Evolutionary conservation across 768 basidiomycete species (phyloP).

Genomic region (Suillus clintonianus): DNA sequence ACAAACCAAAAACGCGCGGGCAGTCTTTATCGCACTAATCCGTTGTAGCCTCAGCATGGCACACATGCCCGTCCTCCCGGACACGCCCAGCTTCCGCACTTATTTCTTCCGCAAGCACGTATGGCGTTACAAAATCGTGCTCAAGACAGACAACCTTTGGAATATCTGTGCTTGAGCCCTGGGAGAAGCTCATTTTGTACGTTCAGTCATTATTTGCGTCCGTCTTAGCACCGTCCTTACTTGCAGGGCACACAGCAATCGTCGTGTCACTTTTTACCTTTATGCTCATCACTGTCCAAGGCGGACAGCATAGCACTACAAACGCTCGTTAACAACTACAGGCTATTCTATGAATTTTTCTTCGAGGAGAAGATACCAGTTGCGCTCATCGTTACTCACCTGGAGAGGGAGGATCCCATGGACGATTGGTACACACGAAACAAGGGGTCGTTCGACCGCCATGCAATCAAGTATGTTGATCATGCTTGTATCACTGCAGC

Average conservation of each 20-base stretch:
- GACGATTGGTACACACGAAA: constrained; percentile 24
- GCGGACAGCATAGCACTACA: constrained; percentile 24
- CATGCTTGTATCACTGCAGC: constrained; percentile 12
- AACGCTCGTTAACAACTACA: constrained; percentile 29
- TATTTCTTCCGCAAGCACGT: constrained; percentile 33
- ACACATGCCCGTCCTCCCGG: neutral
- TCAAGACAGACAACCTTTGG: constrained; percentile 64
- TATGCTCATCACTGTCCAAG: constrained; percentile 46
- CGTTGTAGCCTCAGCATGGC: neutral
- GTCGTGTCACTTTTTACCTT: constrained; percentile 40
- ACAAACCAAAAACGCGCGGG: no score
- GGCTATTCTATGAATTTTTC: constrained; percentile 40
- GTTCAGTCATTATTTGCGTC: constrained; percentile 23
- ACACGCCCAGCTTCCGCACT: constrained; percentile 2
- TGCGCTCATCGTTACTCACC: constrained; percentile 29
- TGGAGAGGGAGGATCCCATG: constrained; percentile 29
- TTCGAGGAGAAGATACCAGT: constrained; percentile 36
- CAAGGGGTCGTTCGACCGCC: neutral
- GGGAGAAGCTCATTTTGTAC: constrained; percentile 66
- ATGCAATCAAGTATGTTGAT: constrained; percentile 1
- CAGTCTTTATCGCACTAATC: constrained; percentile 2
- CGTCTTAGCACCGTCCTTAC: neutral
- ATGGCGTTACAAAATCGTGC: constrained; percentile 56
- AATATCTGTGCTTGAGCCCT: constrained; percentile 61
- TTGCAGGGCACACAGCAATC: constrained; percentile 33